These are phyloP conservation scores for Ceratocystis diversiconidia DNA, from an alignment of 2,329 filamentous ascomycete genomes.

Conservation along the genomic window DNA sequence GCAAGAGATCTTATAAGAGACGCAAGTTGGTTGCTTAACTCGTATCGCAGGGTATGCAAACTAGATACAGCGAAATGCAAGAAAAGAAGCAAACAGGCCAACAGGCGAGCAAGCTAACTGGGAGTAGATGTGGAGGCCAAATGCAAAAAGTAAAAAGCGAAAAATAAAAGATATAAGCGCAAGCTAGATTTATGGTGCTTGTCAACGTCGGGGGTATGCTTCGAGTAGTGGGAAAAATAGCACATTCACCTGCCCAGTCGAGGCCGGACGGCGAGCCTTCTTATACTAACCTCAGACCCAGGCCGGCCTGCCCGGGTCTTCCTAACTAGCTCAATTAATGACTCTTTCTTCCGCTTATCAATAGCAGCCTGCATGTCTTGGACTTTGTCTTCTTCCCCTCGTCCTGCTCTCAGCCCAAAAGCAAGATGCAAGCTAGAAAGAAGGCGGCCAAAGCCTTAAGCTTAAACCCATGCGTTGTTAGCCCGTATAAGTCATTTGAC, in stretches of 20 bases:
- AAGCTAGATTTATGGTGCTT: not conserved
- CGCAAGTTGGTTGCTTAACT: not conserved
- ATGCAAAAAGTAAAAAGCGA: not conserved
- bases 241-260: too few relatives aligned
- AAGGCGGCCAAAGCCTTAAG: conserved; percentile 3
- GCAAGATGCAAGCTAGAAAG: not conserved
- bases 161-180: not conserved
- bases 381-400: not conserved
- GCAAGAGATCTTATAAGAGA: not conserved
- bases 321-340: not conserved
- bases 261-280: not conserved
- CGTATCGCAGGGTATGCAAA: not conserved
- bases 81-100: not conserved
- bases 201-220: not conserved
- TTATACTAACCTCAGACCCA: not conserved
- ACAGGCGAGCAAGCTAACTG: not conserved
- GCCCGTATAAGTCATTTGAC: not conserved
- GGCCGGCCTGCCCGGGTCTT: too few relatives aligned
- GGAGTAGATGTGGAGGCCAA: too few relatives aligned
- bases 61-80: not conserved
- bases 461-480: conserved; percentile 2
- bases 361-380: not conserved
- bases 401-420: not conserved
- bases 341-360: not conserved
- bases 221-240: too few relatives aligned